phyloP scores from a whole-genome alignment of 2,329 filamentous ascomycete genomes.

The Trichophyton schoenleinii region DNA sequence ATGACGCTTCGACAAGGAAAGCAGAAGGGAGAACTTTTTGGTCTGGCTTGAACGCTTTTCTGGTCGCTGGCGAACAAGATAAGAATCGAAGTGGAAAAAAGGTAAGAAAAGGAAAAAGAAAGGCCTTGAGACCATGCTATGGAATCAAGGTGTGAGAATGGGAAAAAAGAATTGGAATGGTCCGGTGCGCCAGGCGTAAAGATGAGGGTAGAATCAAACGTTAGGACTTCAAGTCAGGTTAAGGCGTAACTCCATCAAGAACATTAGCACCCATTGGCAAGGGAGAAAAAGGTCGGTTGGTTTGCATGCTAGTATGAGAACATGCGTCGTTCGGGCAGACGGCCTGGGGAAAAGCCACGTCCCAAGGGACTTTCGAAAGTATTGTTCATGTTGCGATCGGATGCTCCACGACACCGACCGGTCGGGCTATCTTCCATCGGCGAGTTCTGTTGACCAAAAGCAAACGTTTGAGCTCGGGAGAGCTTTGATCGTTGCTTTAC shows the following conservation, averaged over 20 bases:
- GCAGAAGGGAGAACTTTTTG: background rate
- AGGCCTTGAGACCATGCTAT: background rate
- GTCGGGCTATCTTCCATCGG: slow-evolving; percentile 53
- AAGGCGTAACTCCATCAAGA: slow-evolving; percentile 5
- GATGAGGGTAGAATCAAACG: background rate
- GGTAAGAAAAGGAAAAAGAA: background rate
- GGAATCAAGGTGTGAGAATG: background rate
- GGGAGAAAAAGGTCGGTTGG: background rate
- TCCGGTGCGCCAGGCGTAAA: background rate
- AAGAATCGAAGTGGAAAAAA: background rate
- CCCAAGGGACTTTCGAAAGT: slow-evolving; percentile 27
- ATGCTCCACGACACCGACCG: slow-evolving; percentile 30
- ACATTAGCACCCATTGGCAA: slow-evolving; percentile 1
- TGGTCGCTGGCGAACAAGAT: background rate
- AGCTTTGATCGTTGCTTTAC: slow-evolving; percentile 81
- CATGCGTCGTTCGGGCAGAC: slow-evolving; percentile 32
- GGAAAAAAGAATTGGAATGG: background rate
- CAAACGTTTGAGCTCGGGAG: slow-evolving; percentile 81
- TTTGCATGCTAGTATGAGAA: slow-evolving; percentile 26
- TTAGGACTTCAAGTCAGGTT: slow-evolving; percentile 4
- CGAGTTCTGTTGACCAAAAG: slow-evolving; percentile 64
- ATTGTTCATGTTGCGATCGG: slow-evolving; percentile 21
- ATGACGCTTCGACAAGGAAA: background rate
- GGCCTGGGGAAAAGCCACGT: slow-evolving; percentile 24
- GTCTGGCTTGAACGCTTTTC: background rate